Evolutionary conservation across 2,329 filamentous ascomycete species (phyloP), one percentile per base, ranked within the genome.

Genomic region (Xylaria sp.): DNA sequence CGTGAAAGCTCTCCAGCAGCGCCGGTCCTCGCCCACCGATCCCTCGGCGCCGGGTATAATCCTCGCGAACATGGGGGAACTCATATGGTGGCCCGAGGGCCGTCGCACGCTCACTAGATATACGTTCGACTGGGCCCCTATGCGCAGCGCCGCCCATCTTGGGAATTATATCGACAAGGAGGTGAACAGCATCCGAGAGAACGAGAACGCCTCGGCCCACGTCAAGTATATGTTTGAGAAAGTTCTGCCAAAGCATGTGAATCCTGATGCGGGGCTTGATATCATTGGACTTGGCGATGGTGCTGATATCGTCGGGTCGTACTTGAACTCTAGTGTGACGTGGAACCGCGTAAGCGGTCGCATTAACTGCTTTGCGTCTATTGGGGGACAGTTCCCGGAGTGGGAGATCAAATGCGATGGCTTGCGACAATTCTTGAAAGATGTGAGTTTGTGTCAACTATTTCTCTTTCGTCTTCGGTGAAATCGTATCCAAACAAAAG

Each of bases 1-100:
- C 60, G 83, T 89, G 23, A 75, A 80, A 37, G 77, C 74, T 12
- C 75, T 88, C 4, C 72, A 72, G 43, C 56, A 70, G 15, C 76
- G 81, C 59, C 64, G 49, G 23, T 75, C 75, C 35, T 78, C 75
- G 14, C 66, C 74, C 0, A 14, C 68, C 0, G 77, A 80, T 19
- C 28, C 71, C 0, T 68, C 74, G 2, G 66, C 78, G 1, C 87
- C 83, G 0, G 90, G 85, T 2, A 78, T 97, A 59, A 78, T 97
- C 28, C 79, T 97, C 25, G 86, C 92, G 47, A 97, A 97, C 73
- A 82, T 87, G 3, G 92, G 92, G 4, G 88, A 96, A 77, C 79
- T 91, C 17, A 80, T 89, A 70, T 97, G 92, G 88, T 92, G 90
- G 74, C 86, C 90, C 42, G 83, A 85, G 54, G 83, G 83, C 1